Percentiles rank a stretch among this genome's conserved stretches.
Conservation (phyloP, 352 stramenopile species). For the Poterioochromonas sp. region DNA sequence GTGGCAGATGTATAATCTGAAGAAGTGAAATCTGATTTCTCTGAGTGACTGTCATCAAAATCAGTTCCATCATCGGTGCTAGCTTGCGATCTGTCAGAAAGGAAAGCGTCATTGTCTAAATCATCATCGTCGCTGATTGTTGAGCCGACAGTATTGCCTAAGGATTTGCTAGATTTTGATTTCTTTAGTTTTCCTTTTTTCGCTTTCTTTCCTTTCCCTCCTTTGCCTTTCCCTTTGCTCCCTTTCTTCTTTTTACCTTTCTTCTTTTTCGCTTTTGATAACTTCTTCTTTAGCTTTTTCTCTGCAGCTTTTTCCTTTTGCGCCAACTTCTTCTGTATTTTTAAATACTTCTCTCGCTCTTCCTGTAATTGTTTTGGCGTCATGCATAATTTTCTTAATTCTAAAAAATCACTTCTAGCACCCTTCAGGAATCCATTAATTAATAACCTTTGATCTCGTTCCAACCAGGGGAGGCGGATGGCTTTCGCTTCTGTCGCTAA, state of each 20-base stretch:
- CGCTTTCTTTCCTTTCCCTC: neutral
- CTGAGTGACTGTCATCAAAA: neutral
- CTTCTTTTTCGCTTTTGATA: neutral
- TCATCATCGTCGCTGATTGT: too few relatives aligned
- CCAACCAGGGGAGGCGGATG: neutral
- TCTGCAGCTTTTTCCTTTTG: neutral
- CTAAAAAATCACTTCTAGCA: slow-evolving; percentile 12
- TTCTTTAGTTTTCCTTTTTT: slow-evolving; percentile 1
- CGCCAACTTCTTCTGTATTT: neutral
- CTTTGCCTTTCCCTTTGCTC: neutral
- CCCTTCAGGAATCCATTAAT: neutral
- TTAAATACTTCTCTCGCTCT: neutral
- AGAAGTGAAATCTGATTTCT: neutral
- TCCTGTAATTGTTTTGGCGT: neutral
- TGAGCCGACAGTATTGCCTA: too few relatives aligned
- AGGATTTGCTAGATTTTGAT: too few relatives aligned
- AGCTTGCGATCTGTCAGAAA: too few relatives aligned
- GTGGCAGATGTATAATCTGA: neutral
- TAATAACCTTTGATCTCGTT: slow-evolving; percentile 17
- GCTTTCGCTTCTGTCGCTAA: slow-evolving; percentile 1
- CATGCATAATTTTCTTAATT: neutral
- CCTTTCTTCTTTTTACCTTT: slow-evolving; percentile 21
- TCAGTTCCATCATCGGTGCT: neutral
- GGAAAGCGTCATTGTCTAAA: too few relatives aligned
- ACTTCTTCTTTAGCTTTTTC: neutral